phyloP scores from a whole-genome alignment of 192 early-diverging fungal species.

The Coemansia sp. region DNA sequence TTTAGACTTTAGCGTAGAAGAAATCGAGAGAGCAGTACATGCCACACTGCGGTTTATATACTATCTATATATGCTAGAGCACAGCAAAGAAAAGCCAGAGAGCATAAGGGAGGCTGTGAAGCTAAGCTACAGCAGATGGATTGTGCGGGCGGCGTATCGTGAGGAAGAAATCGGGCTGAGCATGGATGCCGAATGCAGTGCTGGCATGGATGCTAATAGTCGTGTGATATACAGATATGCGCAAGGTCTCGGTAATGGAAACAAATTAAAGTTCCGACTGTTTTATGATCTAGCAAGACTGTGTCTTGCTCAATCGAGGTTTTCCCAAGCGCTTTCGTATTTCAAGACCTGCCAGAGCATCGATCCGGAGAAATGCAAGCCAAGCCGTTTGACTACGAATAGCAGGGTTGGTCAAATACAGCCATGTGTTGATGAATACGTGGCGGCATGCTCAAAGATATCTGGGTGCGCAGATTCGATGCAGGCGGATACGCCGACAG shows the following conservation, averaged over 20 bases:
- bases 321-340: conserved; percentile 10
- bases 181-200: conserved; percentile 10
- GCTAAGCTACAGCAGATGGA: conserved; percentile 29
- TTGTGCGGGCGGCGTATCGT: conserved; percentile 38
- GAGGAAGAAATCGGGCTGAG: conserved; percentile 33
- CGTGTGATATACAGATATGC: conserved; percentile 4
- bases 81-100: not conserved
- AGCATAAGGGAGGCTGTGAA: not conserved
- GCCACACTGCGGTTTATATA: conserved; percentile 37
- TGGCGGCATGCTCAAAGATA: conserved; percentile 21
- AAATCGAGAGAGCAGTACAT: conserved; percentile 31
- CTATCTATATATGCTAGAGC: conserved; percentile 26
- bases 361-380: conserved; percentile 12
- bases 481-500: conserved; percentile 17
- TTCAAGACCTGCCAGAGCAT: conserved; percentile 31
- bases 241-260: not conserved
- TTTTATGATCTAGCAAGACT: conserved; percentile 37
- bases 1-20: conserved; percentile 27
- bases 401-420: not conserved
- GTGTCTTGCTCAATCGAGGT: conserved; percentile 22
- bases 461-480: not conserved
- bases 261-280: conserved; percentile 3
- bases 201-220: conserved; percentile 20
- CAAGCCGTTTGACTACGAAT: conserved; percentile 16
- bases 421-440: conserved; percentile 42